Conservation (phyloP, 169 alveolate species). For the Eimeria zaria region DNA sequence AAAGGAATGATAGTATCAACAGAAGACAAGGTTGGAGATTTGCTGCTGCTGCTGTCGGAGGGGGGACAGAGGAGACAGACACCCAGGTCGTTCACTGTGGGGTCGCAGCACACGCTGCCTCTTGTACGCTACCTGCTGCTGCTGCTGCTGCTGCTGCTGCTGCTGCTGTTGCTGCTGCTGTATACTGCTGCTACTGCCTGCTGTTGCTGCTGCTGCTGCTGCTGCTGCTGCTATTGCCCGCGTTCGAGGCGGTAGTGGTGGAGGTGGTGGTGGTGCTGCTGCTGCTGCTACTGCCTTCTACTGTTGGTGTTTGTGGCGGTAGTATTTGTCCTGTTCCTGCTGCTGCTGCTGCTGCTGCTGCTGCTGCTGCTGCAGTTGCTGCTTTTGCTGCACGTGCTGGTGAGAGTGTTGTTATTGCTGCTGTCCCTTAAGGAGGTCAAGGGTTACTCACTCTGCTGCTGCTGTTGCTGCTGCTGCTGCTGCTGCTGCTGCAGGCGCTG, state of each 20-base stretch:
- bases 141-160: conserved; percentile 37
- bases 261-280: too few species aligned
- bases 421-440: too few species aligned
- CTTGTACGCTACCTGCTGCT: conserved; percentile 23
- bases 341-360: too few species aligned
- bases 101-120: background rate
- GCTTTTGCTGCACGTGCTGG: too few species aligned
- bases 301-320: too few species aligned
- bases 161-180: conserved; percentile 27
- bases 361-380: too few species aligned
- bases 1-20: conserved; percentile 21
- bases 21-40: background rate
- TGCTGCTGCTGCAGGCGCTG: too few species aligned
- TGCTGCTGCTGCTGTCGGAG: conserved; percentile 15
- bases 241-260: background rate
- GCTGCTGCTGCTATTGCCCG: background rate
- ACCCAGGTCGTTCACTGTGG: background rate
- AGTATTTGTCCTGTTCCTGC: too few species aligned
- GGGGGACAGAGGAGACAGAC: background rate
- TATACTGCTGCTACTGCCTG: conserved; percentile 17
- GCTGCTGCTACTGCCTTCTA: too few species aligned
- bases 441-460: too few species aligned
- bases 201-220: conserved; percentile 48
- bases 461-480: too few species aligned
- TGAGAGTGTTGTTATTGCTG: too few species aligned